Base-by-base conservation (phyloP, 495 filamentous ascomycete species). In the Lophiostoma macrostomum region DNA sequence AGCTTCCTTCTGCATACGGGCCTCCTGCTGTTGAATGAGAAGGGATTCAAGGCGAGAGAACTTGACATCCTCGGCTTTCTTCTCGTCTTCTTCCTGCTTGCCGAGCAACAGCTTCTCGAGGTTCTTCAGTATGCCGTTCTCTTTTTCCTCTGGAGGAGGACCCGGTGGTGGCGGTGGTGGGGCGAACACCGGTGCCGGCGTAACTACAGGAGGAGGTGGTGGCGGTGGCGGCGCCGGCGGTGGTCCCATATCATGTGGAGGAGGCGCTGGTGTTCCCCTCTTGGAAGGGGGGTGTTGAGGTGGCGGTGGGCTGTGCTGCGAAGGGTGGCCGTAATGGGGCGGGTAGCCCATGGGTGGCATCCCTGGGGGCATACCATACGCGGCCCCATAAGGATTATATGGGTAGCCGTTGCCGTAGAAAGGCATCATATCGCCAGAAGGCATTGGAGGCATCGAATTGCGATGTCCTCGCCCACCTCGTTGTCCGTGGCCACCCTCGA, bases 371-470 rank as follows among this genome's bases (percentile, higher is more conserved):
- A 50, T 45, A 28, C 36, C 41, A 35, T 53, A 47, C 20, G 58
- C 30, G 7, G 42, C 36, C 31, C 61, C 62, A 23, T 61, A 65
- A 11, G 54, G 60, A 22, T 46, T 47, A 37, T 56, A 56, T 19
- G 53, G 45, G 29, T 31, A 16, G 28, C 30, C 20, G 42, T 44
- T n/a, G n/a, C n/a, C n/a, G n/a, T n/a, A n/a, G n/a, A n/a, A 64
- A 1, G 61, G 61, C 65, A 68, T 66, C 53, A 67, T 47, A 31
- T 67, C 61, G 5, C 50, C 46, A 10, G 57, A 37, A 14, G 60
- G 59, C 3, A 40, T 45, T 5, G 61, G 58, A 32, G 47, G 53
- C 36, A 62, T 65, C 2, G 62, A 62, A 34, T 61, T 65, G 28
- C 58, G 65, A 56, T 57, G 43, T 45, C 50, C 56, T 56, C 51